Evolutionary conservation across 2,329 filamentous ascomycete genomes (phyloP), one percentile per base, ranked within the genome.

Genomic region (Colletotrichum somersetense): DNA sequence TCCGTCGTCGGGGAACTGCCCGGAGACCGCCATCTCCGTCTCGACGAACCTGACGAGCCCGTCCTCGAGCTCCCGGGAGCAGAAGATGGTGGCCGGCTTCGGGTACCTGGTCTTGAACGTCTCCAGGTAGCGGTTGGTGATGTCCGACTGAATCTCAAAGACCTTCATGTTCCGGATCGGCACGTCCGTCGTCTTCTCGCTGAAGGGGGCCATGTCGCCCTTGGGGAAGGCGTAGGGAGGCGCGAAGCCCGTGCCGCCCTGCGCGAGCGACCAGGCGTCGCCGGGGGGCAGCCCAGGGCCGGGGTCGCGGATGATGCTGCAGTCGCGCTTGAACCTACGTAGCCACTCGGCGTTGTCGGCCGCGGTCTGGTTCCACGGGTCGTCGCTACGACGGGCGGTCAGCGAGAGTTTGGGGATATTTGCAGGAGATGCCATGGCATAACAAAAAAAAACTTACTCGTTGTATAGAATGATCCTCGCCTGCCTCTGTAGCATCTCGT

Each of bases 331-430:
- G 81, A 91, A 91, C 56, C 89, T 85, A 67, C 85, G 83, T 16
- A 91, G 83, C 89, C 89, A 91, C 78, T 91, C 89, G 0, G 83
- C 84, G 74, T 91, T 91, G 76, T 91, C 89, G 40, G 89, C 89
- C 0, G 88, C 87, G 0, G 89, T 91, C 75, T 89, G 87, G 77
- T 91, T 91, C 87, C 89, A 91, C 2, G 88, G 88, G 75, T 91
- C 89, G 68, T 91, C 89, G 68, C 88, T 89, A 56, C 3, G 33
- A 8, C 5, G 48, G 33, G 70, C 74, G 69, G 74, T 78, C 73
- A 80, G 75, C 61, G 3, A 20, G 7, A n/a, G 18, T n/a, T 7
- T 23, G 16, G 18, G 14, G 18, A n/a, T 20, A 18, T 38, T 55
- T 20, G 18, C 18, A n/a, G 44, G 7, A 52, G 35, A 3, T 10